Percentiles rank a stretch among this genome's conserved stretches.
These are phyloP conservation scores for Penicillium sp. DNA, from an alignment of 2,329 filamentous ascomycete genomes.

Conservation along the genomic window DNA sequence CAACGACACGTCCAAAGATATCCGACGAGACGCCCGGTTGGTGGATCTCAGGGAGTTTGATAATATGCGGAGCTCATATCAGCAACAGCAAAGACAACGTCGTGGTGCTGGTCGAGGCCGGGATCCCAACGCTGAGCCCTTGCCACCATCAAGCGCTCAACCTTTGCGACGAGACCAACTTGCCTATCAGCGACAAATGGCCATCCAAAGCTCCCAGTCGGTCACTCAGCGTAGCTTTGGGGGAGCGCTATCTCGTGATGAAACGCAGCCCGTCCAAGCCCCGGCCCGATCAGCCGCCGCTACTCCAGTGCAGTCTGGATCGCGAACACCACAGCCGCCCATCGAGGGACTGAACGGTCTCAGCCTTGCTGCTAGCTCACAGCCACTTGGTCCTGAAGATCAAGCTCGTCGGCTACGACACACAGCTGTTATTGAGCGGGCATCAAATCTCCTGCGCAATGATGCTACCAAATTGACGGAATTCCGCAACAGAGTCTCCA, in stretches of 20 bases:
- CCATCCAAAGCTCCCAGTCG: conserved; percentile 82
- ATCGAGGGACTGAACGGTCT: conserved; percentile 49
- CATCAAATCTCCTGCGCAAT: conserved; percentile 72
- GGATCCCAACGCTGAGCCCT: conserved; percentile 78
- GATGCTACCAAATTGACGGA: conserved; percentile 67
- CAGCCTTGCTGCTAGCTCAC: conserved; percentile 41
- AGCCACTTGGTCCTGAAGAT: conserved; percentile 64
- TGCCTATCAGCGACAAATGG: conserved; percentile 86
- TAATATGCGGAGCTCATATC: conserved; percentile 64
- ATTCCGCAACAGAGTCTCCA: conserved; percentile 76
- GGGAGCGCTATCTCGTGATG: conserved; percentile 65
- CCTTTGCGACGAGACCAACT: conserved; percentile 79
- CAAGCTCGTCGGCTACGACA: conserved; percentile 77
- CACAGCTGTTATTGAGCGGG: conserved; percentile 78
- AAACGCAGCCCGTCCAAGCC: conserved; percentile 46
- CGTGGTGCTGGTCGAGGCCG: conserved; percentile 63
- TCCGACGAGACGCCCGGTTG: conserved; percentile 72
- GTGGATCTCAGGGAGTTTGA: conserved; percentile 89
- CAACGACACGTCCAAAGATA: conserved; percentile 73
- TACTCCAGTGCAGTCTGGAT: conserved; percentile 24
- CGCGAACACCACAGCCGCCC: conserved; percentile 27
- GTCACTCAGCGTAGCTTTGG: conserved; percentile 77
- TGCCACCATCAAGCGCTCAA: conserved; percentile 72
- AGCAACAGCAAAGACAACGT: conserved; percentile 60
- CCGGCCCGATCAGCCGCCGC: conserved; percentile 35